Evolutionary conservation across 208 protist genomes (phyloP), one percentile per base, ranked within the genome.

Genomic region (Phytomonas francai): DNA sequence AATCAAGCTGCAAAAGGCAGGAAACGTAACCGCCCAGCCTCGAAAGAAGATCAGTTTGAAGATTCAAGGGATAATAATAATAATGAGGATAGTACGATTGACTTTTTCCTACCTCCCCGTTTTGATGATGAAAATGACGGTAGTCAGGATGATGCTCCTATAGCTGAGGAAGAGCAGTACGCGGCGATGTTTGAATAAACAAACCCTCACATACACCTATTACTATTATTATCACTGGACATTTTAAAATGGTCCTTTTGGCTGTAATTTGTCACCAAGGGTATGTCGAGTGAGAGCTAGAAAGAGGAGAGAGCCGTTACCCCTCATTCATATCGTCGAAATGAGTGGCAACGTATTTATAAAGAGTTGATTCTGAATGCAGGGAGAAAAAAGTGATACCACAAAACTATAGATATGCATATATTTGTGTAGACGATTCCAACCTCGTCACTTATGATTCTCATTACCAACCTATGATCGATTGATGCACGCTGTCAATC

Each of bases 171-270:
- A 5, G 63, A 67, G 6, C 33, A 67, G 39, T 67, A 67, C 28
- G 63, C 22, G 2, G 63, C 63, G n/a, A 67, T 67, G 63, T 67
- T 67, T 56, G 11, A 34, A n/a, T 67, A 59, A 60, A 4, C 22
- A 9, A 54, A 58, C 7, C 7, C 25, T 27, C n/a, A 65, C 33
- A 28, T 28, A 27, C 25, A 7, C 31, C 25, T 42, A 32, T 42
- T 59, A 27, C 7, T 8, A 36, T 8, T 42, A 32, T 42, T 59
- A 27, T 27, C 33, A 36, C 33, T 36, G 8, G 3, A 8, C 33
- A 8, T 11, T 36, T 36, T 3, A 36, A 11, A 36, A 36, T 36
- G 3, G 33, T 36, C 3, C 5, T 11, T 36, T 36, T 3, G 33
- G 33, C 5, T 36, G 33, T 36, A 3, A 8, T 11, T 36, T 36